phyloP scores from a whole-genome alignment of 176 grass and related monocot genomes.

The Carex parvula region DNA sequence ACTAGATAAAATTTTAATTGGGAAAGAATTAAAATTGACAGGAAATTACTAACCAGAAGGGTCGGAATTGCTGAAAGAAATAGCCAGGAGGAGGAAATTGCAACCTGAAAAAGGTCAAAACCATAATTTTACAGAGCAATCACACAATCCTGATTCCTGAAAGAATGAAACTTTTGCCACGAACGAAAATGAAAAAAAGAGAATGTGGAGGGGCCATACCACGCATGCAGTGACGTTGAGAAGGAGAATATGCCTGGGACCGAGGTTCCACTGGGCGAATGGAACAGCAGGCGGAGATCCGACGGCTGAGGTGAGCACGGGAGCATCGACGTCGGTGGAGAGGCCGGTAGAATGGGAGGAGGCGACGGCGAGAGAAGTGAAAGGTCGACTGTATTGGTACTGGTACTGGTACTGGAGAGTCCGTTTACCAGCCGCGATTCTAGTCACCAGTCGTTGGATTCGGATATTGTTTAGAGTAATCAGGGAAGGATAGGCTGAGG shows the following conservation, averaged over 20 bases:
- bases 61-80: conserved; percentile 56
- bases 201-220: conserved; percentile 25
- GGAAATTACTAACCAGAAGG: conserved; percentile 41
- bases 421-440: neutral
- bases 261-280: conserved; percentile 24
- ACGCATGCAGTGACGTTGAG: conserved; percentile 48
- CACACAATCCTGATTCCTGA: neutral
- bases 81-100: conserved; percentile 39
- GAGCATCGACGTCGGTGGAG: neutral
- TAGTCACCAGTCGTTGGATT: no score
- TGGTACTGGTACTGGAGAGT: neutral
- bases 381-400: neutral
- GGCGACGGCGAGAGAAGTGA: neutral
- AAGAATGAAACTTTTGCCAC: neutral
- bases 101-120: conserved; percentile 41
- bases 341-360: neutral
- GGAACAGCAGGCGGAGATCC: conserved; percentile 2
- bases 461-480: neutral
- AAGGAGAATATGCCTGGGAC: conserved; percentile 28
- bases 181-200: neutral
- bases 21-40: neutral
- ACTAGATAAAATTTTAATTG: neutral
- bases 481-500: neutral
- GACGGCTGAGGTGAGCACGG: conserved; percentile 5
- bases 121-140: neutral